phyloP scores from a whole-genome alignment of 2,329 filamentous ascomycete genomes.

The Sarocladium strictum region DNA sequence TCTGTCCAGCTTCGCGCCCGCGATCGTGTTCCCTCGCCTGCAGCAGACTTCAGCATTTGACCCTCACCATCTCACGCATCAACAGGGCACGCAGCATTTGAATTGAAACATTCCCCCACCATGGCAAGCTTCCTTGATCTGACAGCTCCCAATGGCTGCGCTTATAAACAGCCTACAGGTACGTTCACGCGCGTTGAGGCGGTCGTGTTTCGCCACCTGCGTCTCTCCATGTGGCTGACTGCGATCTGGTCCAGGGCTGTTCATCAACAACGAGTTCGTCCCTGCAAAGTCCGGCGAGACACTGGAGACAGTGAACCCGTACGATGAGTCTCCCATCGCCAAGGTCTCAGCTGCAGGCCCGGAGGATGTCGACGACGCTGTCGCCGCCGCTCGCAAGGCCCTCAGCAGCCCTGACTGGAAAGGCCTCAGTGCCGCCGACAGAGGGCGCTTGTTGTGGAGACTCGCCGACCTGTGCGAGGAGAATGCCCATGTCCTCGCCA shows the following conservation, averaged over 20 bases:
- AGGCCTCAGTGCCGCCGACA: constrained; percentile 58
- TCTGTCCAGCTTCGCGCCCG: too few species aligned
- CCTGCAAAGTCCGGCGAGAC: not conserved
- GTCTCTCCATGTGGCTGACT: too few species aligned
- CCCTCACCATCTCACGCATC: not conserved
- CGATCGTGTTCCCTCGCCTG: not conserved
- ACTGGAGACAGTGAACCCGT: not conserved
- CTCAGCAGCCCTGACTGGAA: constrained; percentile 61
- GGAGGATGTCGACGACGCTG: constrained; percentile 62
- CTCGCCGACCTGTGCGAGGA: constrained; percentile 68
- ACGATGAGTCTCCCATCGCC: not conserved
- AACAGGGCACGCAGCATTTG: too few species aligned
- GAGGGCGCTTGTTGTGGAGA: constrained; percentile 61
- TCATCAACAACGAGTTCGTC: too few species aligned
- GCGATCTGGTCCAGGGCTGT: too few species aligned
- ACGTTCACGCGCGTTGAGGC: not conserved
- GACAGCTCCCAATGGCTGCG: not conserved
- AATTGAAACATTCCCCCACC: too few species aligned
- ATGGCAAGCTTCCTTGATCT: too few species aligned
- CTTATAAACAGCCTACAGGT: not conserved
- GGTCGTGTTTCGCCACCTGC: not conserved
- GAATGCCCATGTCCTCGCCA: constrained; percentile 43
- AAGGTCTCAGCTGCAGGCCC: not conserved
- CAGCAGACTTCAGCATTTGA: not conserved
- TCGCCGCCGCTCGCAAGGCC: constrained; percentile 71